Evolutionary conservation across 306 rosid genomes (phyloP).

Genomic region (Castanea crenata): DNA sequence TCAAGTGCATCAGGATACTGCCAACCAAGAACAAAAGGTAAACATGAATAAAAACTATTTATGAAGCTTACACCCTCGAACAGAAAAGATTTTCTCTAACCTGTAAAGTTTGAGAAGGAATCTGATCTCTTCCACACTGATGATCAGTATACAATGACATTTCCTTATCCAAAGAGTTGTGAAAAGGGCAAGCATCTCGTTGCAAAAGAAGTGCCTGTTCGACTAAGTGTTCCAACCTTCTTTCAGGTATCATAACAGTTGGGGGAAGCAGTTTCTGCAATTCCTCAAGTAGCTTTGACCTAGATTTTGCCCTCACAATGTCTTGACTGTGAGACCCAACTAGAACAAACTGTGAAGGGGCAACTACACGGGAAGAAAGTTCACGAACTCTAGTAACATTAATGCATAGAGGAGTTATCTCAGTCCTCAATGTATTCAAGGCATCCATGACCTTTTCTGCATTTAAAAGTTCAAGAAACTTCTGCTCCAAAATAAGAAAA

Average conservation of each 20-base stretch:
- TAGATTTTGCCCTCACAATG: slow-evolving; percentile 47
- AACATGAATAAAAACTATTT: slow-evolving; percentile 2
- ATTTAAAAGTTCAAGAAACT: slow-evolving; percentile 76
- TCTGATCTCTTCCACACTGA: slow-evolving; percentile 81
- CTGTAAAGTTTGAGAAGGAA: slow-evolving; percentile 90
- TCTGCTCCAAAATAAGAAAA: slow-evolving; percentile 81
- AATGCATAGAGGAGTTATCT: slow-evolving; percentile 69
- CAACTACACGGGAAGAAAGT: slow-evolving; percentile 75
- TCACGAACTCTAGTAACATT: slow-evolving; percentile 63
- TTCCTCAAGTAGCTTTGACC: slow-evolving; percentile 74
- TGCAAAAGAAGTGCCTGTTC: slow-evolving; percentile 94
- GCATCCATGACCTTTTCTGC: slow-evolving; percentile 74
- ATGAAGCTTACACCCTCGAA: slow-evolving; percentile 5
- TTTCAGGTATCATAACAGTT: slow-evolving; percentile 85
- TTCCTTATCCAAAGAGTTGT: slow-evolving; percentile 79
- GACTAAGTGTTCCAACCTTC: slow-evolving; percentile 90
- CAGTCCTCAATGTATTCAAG: slow-evolving; percentile 76
- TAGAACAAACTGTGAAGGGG: slow-evolving; percentile 37
- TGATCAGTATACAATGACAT: slow-evolving; percentile 95
- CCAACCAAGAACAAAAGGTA: slow-evolving; percentile 1
- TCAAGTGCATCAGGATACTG: background rate
- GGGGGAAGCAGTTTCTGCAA: slow-evolving; percentile 93
- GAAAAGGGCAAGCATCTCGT: slow-evolving; percentile 83
- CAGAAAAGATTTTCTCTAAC: slow-evolving; percentile 45
- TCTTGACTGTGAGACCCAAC: slow-evolving; percentile 38